These are phyloP conservation scores for Penicillium coffeae DNA, from an alignment of 495 filamentous ascomycete species.

Conservation along the genomic window DNA sequence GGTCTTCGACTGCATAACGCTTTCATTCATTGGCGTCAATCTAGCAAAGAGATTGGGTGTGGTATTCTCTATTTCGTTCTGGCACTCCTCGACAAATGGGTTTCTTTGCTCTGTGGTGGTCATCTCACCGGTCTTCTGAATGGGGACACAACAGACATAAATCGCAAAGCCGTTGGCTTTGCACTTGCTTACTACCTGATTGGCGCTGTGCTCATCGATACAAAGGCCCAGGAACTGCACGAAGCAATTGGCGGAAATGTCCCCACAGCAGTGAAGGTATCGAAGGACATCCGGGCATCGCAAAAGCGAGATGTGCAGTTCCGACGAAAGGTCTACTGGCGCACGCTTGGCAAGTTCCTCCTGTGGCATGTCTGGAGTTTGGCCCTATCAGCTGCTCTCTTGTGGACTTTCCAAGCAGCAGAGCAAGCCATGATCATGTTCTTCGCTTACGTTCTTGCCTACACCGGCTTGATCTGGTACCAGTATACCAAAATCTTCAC, in stretches of 20 bases:
- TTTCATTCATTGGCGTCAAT: conserved; percentile 59
- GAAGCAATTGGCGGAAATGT: conserved; percentile 40
- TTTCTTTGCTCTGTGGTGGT: conserved; percentile 47
- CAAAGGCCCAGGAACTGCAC: conserved; percentile 53
- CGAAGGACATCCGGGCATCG: conserved; percentile 40
- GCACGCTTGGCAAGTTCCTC: conserved; percentile 47
- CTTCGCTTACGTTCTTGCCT: conserved; percentile 49
- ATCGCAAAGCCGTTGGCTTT: conserved; percentile 53
- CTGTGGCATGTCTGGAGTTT: conserved; percentile 57
- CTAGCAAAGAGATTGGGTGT: conserved; percentile 54
- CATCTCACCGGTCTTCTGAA: conserved; percentile 43
- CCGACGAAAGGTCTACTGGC: conserved; percentile 53
- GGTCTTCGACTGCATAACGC: conserved; percentile 58
- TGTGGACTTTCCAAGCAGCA: conserved; percentile 51
- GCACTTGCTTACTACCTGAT: conserved; percentile 57
- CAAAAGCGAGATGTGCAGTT: conserved; percentile 43
- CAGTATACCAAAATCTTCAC: conserved; percentile 61
- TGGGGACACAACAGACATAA: conserved; percentile 31
- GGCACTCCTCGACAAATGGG: conserved; percentile 59
- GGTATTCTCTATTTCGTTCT: conserved; percentile 56
- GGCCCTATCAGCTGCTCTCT: conserved; percentile 44
- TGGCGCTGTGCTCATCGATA: conserved; percentile 56
- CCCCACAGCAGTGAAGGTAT: conserved; percentile 26
- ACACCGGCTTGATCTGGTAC: conserved; percentile 57
- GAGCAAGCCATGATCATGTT: conserved; percentile 46